phyloP scores from a whole-genome alignment of 352 stramenopile genomes.

The Thalassiosira pacifica region DNA sequence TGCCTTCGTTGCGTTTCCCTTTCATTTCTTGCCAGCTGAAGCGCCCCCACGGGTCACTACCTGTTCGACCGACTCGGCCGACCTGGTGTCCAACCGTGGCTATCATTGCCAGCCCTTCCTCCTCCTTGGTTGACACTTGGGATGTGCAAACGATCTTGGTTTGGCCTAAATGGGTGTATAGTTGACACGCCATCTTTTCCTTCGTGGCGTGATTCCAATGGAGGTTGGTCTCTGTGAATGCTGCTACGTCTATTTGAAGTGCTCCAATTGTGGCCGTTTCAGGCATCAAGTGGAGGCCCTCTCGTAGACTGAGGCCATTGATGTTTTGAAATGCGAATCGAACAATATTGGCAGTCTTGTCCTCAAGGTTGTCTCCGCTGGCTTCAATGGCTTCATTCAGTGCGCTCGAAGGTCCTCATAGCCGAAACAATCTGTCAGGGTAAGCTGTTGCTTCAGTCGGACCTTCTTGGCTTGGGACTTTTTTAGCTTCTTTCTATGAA shows the following conservation, averaged over 20 bases:
- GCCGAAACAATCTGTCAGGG: background rate
- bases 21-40: conserved; percentile 7
- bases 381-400: conserved; percentile 7
- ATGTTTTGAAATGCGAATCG: conserved; percentile 38
- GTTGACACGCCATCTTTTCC: background rate
- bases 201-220: conserved; percentile 20
- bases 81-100: background rate
- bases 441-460: background rate
- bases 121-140: background rate
- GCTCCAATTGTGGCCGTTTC: conserved; percentile 17
- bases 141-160: background rate
- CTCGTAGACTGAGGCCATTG: conserved; percentile 3
- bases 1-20: background rate
- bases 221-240: conserved; percentile 26
- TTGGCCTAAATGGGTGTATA: background rate
- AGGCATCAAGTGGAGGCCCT: conserved; percentile 11
- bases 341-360: background rate
- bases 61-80: background rate
- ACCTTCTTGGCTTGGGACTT: background rate
- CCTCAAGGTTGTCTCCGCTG: background rate
- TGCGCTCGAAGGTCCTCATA: background rate
- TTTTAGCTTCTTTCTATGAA: background rate
- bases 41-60: conserved; percentile 19
- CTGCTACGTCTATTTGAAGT: conserved; percentile 27
- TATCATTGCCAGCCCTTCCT: conserved; percentile 7